Evolutionary conservation across 768 basidiomycete genomes (phyloP), one percentile per base, ranked within the genome.

Genomic region (Mycena galericulata): DNA sequence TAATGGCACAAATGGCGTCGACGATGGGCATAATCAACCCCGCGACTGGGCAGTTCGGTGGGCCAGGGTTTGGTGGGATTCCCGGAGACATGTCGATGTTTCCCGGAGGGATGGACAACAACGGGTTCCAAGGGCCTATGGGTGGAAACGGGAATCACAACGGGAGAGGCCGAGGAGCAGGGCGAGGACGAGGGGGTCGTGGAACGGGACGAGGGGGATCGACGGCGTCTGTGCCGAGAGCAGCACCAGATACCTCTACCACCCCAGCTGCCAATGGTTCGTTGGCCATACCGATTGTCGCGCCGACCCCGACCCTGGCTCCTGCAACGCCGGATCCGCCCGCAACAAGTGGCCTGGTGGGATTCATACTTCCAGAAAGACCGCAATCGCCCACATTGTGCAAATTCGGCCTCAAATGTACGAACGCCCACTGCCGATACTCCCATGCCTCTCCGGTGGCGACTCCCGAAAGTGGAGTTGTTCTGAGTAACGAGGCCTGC

Each of bases 371-470:
- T 20, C 92, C 92, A n/a, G 90, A 92, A 67, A 87, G 94, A 34
- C 94, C 94, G 1, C 91, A 92, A 73, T 94, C 94, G 1, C 94
- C 94, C 0, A 94, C 93, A 1, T 85, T 99, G 24, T 99, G 98
- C 89, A 98, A 98, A 81, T 99, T 93, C 71, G 90, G 88, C 14
- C 85, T 92, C 26, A 97, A 96, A 72, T 99, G 98, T 80, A 92
- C 92, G 54, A 97, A 98, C 78, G 85, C 92, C 0, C 85, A 91
- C 50, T 99, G 98, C 79, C 86, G 92, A 20, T 99, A 90, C 79
- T 95, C 95, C 11, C 98, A 99, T 78, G 97, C 98, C 6, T 96
- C 94, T 11, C 98, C 98, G n/a, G 95, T 96, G 4, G 97, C 98
- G 8, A 98, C 97, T 20, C 86, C 92, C 34, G 96, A 97, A 81